Conservation (phyloP, 805 yeast species). For the Brettanomyces nanus region DNA sequence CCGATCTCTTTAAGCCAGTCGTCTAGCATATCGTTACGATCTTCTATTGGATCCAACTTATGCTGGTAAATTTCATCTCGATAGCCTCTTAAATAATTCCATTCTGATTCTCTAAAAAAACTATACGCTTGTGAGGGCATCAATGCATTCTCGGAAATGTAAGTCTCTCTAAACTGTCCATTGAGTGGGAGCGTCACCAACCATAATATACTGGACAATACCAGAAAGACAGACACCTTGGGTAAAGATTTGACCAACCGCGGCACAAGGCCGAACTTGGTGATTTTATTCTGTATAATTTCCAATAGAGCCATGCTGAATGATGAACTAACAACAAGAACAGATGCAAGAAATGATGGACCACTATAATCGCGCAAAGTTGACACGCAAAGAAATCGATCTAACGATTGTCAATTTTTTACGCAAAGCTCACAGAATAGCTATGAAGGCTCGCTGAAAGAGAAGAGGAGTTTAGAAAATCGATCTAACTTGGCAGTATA, state of each 20-base stretch:
- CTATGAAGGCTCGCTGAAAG: too few species aligned
- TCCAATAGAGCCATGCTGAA: slow-evolving; percentile 41
- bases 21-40: slow-evolving; percentile 39
- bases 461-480: too few species aligned
- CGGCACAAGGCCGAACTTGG: slow-evolving; percentile 39
- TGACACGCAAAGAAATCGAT: too few species aligned
- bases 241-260: slow-evolving; percentile 37
- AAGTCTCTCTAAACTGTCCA: slow-evolving; percentile 77
- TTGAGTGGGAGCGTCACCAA: slow-evolving; percentile 64
- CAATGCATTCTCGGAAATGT: slow-evolving; percentile 91
- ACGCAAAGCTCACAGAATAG: too few species aligned
- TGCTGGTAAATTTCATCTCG: slow-evolving; percentile 47
- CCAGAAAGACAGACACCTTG: slow-evolving; percentile 31
- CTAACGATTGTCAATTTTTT: too few species aligned
- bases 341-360: too few species aligned
- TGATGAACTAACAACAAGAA: too few species aligned
- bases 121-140: slow-evolving; percentile 95
- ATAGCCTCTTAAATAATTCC: slow-evolving; percentile 86
- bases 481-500: too few species aligned
- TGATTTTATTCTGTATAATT: slow-evolving; percentile 33
- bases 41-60: slow-evolving; percentile 22
- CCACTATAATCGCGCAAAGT: too few species aligned
- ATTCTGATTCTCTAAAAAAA: slow-evolving; percentile 87
- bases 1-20: slow-evolving; percentile 69
- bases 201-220: slow-evolving; percentile 45